A percentile compares a stretch with the other conserved stretches of the same genome.
Conservation (phyloP, 116 monocot species). For the Zostera marina region DNA sequence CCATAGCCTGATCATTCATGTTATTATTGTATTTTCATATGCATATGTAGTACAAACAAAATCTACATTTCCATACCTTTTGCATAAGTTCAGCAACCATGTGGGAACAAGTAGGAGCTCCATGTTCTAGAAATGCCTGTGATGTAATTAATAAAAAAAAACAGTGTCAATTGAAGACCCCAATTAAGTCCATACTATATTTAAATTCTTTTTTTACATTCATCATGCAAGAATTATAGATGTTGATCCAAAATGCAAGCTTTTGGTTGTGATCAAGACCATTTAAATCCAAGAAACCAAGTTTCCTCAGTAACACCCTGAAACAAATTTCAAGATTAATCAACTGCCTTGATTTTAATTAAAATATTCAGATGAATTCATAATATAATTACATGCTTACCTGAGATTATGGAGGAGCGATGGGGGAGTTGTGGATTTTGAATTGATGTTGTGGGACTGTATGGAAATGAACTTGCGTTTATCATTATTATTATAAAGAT, state of each 20-base stretch:
- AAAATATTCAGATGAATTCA: no score
- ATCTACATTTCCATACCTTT: conserved; percentile 30
- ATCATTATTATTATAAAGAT: conserved; percentile 56
- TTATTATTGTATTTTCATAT: background rate
- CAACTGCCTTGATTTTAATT: background rate
- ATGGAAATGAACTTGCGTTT: conserved; percentile 15
- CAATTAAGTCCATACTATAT: background rate
- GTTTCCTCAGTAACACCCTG: conserved; percentile 55
- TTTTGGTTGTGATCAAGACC: conserved; percentile 69
- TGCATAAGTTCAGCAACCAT: conserved; percentile 39
- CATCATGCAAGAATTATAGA: conserved; percentile 95
- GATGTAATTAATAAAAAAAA: background rate
- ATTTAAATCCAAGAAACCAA: conserved; percentile 37
- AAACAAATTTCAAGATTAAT: conserved; percentile 3
- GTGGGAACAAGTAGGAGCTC: conserved; percentile 32
- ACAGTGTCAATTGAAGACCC: background rate
- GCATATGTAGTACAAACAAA: background rate
- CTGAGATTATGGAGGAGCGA: conserved; percentile 29
- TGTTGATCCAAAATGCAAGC: conserved; percentile 96
- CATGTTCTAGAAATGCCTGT: conserved; percentile 48
- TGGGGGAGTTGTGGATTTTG: conserved; percentile 15
- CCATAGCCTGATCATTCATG: conserved; percentile 41
- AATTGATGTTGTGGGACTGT: conserved; percentile 22
- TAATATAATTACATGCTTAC: conserved; percentile 16
- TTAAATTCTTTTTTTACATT: conserved; percentile 32